Conservation (phyloP, 352 stramenopile genomes). For the Globisporangium alternatum region DNA sequence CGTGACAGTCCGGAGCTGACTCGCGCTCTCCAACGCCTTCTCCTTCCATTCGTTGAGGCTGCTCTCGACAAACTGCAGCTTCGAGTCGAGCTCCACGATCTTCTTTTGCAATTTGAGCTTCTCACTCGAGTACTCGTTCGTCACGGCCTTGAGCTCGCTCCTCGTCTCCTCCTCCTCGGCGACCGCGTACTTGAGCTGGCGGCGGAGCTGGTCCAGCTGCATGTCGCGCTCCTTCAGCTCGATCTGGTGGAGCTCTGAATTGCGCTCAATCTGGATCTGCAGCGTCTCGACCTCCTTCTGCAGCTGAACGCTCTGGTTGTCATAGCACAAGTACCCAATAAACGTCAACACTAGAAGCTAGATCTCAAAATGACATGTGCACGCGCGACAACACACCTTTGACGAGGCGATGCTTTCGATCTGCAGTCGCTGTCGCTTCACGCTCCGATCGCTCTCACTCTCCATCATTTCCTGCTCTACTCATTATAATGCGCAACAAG, state of each 20-base stretch:
- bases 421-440: conserved; percentile 54
- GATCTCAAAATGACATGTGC: background rate
- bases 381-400: conserved; percentile 33
- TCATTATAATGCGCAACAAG: background rate
- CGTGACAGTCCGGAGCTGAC: conserved; percentile 37
- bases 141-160: conserved; percentile 52
- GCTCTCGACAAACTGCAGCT: conserved; percentile 60
- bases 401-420: conserved; percentile 53
- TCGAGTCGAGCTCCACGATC: conserved; percentile 66
- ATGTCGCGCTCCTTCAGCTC: conserved; percentile 67
- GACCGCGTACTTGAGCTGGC: conserved; percentile 63
- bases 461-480: conserved; percentile 26
- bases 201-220: conserved; percentile 63
- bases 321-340: background rate
- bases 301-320: conserved; percentile 43
- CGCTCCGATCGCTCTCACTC: conserved; percentile 25
- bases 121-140: conserved; percentile 49
- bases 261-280: conserved; percentile 50
- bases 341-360: background rate
- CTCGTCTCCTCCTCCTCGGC: conserved; percentile 61
- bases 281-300: conserved; percentile 51
- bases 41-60: conserved; percentile 73
- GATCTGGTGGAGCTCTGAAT: conserved; percentile 54
- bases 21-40: conserved; percentile 54
- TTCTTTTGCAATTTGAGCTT: conserved; percentile 66